phyloP scores from a whole-genome alignment of 305 asterid species.

The Rubia peregrina region DNA sequence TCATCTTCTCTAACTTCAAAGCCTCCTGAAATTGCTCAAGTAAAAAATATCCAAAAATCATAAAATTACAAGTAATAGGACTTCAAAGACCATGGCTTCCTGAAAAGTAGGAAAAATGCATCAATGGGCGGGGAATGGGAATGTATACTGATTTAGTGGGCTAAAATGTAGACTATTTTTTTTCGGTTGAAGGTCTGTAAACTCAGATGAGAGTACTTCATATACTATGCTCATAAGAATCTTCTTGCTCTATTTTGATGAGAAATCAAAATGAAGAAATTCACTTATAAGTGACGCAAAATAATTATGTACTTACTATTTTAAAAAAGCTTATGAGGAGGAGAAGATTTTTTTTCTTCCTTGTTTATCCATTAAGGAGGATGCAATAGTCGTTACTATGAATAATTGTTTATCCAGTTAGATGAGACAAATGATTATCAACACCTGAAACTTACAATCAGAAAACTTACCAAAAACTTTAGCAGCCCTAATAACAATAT shows the following conservation, averaged over 20 bases:
- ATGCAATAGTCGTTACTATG: constrained; percentile 84
- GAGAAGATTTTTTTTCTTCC: constrained; percentile 98
- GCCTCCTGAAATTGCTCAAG: too few relatives aligned
- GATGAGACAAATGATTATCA: too few relatives aligned
- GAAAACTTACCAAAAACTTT: too few relatives aligned
- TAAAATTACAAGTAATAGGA: too few relatives aligned
- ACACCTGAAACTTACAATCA: too few relatives aligned
- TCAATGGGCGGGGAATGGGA: neutral
- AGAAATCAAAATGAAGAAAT: neutral
- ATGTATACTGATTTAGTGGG: neutral
- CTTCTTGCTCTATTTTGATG: neutral
- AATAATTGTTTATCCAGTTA: constrained; percentile 11
- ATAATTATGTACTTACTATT: constrained; percentile 47
- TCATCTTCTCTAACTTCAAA: too few relatives aligned
- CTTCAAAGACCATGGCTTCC: too few relatives aligned
- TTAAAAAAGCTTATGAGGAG: constrained; percentile 81
- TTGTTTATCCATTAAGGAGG: constrained; percentile 88
- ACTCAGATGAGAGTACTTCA: constrained; percentile 1
- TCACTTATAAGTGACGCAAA: neutral
- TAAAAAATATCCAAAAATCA: too few relatives aligned
- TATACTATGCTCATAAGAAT: neutral
- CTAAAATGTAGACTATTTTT: neutral
- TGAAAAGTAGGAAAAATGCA: neutral
- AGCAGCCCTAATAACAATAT: neutral
- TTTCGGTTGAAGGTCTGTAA: neutral